Percentiles rank a stretch among this genome's conserved stretches.
phyloP scores from a whole-genome alignment of 805 yeast genomes.

The Saccharomycopsis fermentans region DNA sequence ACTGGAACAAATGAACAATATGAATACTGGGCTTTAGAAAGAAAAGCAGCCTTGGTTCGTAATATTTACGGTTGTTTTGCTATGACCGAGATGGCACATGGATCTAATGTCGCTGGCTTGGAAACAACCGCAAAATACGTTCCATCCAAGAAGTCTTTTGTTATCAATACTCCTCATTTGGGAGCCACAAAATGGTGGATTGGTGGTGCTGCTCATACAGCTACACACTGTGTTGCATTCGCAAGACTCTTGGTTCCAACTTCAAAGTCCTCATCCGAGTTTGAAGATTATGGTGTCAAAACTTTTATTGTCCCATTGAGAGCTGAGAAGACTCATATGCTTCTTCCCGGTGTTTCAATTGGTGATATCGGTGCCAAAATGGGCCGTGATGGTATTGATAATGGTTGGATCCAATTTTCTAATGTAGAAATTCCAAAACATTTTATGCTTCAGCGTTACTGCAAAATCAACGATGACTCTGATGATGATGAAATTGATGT shows the following conservation, averaged over 20 bases:
- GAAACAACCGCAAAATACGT: constrained; percentile 89
- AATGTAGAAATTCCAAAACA: constrained; percentile 76
- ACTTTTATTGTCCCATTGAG: constrained; percentile 87
- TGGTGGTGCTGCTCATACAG: constrained; percentile 94
- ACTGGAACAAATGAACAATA: constrained; percentile 82
- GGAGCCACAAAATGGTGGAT: constrained; percentile 99
- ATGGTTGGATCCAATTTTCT: constrained; percentile 92
- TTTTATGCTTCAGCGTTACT: constrained; percentile 72
- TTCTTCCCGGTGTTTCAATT: constrained; percentile 69
- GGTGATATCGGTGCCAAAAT: constrained; percentile 94
- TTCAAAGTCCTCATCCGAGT: background rate
- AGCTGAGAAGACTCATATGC: constrained; percentile 51
- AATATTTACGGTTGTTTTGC: constrained; percentile 73
- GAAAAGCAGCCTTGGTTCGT: constrained; percentile 50
- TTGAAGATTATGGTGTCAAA: constrained; percentile 81
- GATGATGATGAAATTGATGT: constrained; percentile 58
- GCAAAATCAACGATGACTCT: constrained; percentile 37
- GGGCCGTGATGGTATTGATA: constrained; percentile 95
- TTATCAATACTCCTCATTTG: constrained; percentile 76
- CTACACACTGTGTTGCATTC: constrained; percentile 77
- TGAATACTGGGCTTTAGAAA: constrained; percentile 67
- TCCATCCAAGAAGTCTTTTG: constrained; percentile 50
- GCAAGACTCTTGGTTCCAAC: constrained; percentile 77
- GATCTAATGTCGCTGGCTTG: constrained; percentile 86
- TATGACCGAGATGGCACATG: constrained; percentile 91